A percentile compares a stretch with the other conserved stretches of the same genome.
These are phyloP conservation scores for Juglanconis oblonga DNA, from an alignment of 2,329 filamentous ascomycete genomes.

Conservation along the genomic window DNA sequence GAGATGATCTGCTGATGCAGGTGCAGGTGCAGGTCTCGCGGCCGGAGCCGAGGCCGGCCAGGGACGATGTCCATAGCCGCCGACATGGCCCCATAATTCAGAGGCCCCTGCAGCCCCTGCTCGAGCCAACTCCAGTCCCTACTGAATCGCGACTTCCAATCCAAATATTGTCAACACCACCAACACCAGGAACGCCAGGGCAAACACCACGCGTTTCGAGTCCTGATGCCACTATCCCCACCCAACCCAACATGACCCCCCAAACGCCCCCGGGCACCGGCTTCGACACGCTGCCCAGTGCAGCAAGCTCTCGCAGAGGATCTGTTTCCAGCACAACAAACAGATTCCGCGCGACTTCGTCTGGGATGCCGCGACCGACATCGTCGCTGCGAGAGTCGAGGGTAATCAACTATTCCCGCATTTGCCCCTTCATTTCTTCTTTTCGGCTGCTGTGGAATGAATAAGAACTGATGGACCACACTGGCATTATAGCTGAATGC, in stretches of 20 bases:
- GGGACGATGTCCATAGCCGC: not conserved
- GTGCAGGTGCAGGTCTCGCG: not conserved
- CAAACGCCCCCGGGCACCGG: constrained; percentile 24
- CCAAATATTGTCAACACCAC: not conserved
- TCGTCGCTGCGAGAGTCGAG: constrained; percentile 27
- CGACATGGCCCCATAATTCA: not conserved
- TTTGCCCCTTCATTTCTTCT: not conserved
- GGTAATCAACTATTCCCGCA: constrained; percentile 21
- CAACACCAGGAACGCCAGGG: too few species aligned
- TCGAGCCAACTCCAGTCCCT: not conserved
- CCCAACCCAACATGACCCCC: constrained; percentile 16
- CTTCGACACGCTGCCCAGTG: constrained; percentile 20
- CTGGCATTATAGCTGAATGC: constrained; percentile 22
- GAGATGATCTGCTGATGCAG: not conserved
- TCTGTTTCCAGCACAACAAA: constrained; percentile 23
- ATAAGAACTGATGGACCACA: not conserved
- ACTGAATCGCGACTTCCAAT: not conserved
- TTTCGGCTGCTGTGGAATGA: too few species aligned
- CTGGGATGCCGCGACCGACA: constrained; percentile 25
- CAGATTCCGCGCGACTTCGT: constrained; percentile 25
- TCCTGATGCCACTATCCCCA: not conserved
- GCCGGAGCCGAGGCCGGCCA: too few species aligned
- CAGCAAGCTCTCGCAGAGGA: constrained; percentile 22
- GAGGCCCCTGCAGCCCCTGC: not conserved
- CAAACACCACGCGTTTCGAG: not conserved